phyloP scores from a whole-genome alignment of 2,329 filamentous ascomycete species.

The Leptographium flavum region DNA sequence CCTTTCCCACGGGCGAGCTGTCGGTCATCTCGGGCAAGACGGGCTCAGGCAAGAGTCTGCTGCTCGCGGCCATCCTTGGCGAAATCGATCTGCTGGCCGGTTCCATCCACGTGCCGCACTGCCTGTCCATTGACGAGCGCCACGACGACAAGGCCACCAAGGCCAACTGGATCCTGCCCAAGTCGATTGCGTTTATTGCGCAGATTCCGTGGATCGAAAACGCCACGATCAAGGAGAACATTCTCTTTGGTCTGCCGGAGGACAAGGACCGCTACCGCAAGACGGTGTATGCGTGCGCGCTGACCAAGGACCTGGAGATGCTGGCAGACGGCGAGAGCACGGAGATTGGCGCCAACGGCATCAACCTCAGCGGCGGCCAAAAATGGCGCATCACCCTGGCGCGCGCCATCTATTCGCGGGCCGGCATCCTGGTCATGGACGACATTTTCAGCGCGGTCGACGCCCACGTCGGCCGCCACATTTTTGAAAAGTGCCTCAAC shows the following conservation, averaged over 20 bases:
- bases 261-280: slow-evolving; percentile 55
- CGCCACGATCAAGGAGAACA: slow-evolving; percentile 63
- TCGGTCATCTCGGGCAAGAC: slow-evolving; percentile 67
- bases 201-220: slow-evolving; percentile 83
- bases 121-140: slow-evolving; percentile 36
- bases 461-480: slow-evolving; percentile 64
- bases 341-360: slow-evolving; percentile 72
- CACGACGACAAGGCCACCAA: slow-evolving; percentile 48
- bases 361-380: slow-evolving; percentile 73
- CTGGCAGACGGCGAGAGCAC: slow-evolving; percentile 64
- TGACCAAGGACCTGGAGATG: slow-evolving; percentile 64
- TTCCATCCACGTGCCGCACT: slow-evolving; percentile 37
- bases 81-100: slow-evolving; percentile 58
- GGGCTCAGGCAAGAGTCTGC: slow-evolving; percentile 62
- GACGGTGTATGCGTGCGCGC: slow-evolving; percentile 57
- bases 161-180: slow-evolving; percentile 54
- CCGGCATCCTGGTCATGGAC: slow-evolving; percentile 63
- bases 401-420: slow-evolving; percentile 64
- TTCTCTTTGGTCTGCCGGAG: slow-evolving; percentile 60
- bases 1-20: slow-evolving; percentile 54
- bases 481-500: slow-evolving; percentile 62
- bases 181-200: slow-evolving; percentile 58
- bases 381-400: slow-evolving; percentile 73
- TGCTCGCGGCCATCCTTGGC: slow-evolving; percentile 60
- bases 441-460: slow-evolving; percentile 78